Base-by-base conservation (phyloP, 768 basidiomycete species). In the Heimioporus sp. region DNA sequence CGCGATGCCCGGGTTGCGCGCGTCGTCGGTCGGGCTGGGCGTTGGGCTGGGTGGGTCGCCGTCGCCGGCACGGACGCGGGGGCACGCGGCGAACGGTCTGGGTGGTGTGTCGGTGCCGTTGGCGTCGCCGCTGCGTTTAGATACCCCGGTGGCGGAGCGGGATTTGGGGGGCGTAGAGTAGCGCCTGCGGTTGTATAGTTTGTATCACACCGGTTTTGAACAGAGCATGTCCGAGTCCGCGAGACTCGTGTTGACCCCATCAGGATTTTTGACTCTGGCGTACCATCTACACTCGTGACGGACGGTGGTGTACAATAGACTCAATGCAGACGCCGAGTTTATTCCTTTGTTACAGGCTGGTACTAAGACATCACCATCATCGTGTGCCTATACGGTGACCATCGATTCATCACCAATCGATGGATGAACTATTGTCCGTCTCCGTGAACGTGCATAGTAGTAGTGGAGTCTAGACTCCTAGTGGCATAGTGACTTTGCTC, bases 1-100 rank as follows among this genome's bases (percentile, higher is more conserved):
- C 62, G 78, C 80, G 72, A 65, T 87, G 2, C 84, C 83, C 15
- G 83, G 85, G 21, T 66, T 76, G 47, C 70, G 76, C 44, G 72
- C 69, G 41, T 61, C 70, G 12, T 70, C 72, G 31, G 59, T 72
- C 10, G 53, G 61, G 17, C 31, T 65, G 35, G 57, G 64, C 1
- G 52, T 66, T 39, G 65, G 65, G 10, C n/a, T 59, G 32, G 44
- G 65, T 1, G 42, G 64, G 17, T 52, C 57, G 4, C 37, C 62
- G 17, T 54, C 57, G 6, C 30, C 54, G 45, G 60, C 43, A 15
- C 51, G 53, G 48, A 17, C 37, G 12, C 40, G 42, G 0, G 16
- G 17, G 30, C 31, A 34, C 4, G 41, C 49, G 13, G 21, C 32
- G 37, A 41, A 7, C 16, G 35, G 35, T 12, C 35, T 13, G 35